Percentiles rank a stretch among this genome's conserved stretches.
These are phyloP conservation scores for Sphaerosporella brunnea DNA, from an alignment of 495 filamentous ascomycete species.

Conservation along the genomic window DNA sequence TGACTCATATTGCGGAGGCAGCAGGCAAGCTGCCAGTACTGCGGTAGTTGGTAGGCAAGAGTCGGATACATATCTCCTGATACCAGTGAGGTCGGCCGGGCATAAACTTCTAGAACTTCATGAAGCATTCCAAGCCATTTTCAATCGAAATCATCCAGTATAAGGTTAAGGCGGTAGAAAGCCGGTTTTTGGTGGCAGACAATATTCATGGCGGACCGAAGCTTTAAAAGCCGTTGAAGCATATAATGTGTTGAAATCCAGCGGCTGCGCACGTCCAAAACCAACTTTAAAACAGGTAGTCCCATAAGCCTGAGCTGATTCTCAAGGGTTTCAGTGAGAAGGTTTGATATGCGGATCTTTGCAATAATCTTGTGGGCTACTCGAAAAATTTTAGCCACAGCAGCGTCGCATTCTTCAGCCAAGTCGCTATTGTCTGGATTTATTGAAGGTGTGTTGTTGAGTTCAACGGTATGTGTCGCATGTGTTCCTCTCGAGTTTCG, in stretches of 20 bases:
- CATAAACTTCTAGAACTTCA: background rate
- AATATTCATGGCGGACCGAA: background rate
- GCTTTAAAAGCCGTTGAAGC: background rate
- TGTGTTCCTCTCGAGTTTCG: too few relatives aligned
- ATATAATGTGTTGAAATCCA: background rate
- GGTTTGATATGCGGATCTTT: conserved; percentile 4
- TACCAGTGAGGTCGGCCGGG: background rate
- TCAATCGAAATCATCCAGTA: too few relatives aligned
- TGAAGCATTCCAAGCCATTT: background rate
- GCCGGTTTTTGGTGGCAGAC: background rate
- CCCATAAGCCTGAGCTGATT: background rate
- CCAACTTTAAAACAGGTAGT: background rate
- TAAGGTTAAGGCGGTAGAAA: background rate
- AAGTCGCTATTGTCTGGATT: background rate
- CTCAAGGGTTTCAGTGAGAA: background rate
- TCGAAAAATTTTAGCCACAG: background rate
- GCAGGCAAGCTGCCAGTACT: background rate
- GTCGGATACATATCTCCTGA: background rate
- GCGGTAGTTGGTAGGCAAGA: background rate
- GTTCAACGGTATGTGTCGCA: background rate
- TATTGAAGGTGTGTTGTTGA: background rate
- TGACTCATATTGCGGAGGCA: background rate
- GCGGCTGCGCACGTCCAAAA: conserved; percentile 3
- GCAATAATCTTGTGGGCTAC: background rate
- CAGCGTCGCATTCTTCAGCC: background rate